Evolutionary conservation across 2,329 filamentous ascomycete species (phyloP).

Genomic region (Pseudocercospora eumusae): DNA sequence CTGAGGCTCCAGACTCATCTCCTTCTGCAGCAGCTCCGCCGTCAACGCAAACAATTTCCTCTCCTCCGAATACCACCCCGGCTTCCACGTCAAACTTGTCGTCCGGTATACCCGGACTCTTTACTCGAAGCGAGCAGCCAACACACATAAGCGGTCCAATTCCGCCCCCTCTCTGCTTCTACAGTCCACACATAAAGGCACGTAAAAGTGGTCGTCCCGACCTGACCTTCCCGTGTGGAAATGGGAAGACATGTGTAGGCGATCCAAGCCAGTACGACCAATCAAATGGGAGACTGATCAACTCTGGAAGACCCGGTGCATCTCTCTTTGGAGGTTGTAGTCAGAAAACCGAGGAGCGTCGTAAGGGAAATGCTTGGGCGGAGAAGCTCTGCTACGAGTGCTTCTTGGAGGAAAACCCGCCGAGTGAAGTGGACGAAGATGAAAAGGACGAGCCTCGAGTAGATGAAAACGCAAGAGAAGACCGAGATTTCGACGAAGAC

Average conservation of each 20-base stretch:
- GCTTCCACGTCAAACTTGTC: too few relatives aligned
- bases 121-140: too few relatives aligned
- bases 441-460: background rate
- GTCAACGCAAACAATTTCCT: too few relatives aligned
- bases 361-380: background rate
- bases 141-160: too few relatives aligned
- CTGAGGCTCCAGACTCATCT: too few relatives aligned
- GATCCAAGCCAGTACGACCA: background rate
- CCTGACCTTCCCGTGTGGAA: background rate
- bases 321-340: background rate
- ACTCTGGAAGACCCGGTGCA: background rate
- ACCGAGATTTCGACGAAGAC: background rate
- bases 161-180: background rate
- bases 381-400: background rate
- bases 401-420: background rate
- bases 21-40: too few relatives aligned
- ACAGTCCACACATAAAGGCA: background rate
- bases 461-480: background rate
- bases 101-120: too few relatives aligned
- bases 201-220: too few relatives aligned
- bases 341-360: background rate
- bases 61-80: too few relatives aligned
- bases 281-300: background rate
- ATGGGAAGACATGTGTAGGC: background rate
- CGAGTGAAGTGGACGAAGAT: background rate